Evolutionary conservation across 106 monocot genomes (phyloP).

Genomic region (Chionographis japonica): DNA sequence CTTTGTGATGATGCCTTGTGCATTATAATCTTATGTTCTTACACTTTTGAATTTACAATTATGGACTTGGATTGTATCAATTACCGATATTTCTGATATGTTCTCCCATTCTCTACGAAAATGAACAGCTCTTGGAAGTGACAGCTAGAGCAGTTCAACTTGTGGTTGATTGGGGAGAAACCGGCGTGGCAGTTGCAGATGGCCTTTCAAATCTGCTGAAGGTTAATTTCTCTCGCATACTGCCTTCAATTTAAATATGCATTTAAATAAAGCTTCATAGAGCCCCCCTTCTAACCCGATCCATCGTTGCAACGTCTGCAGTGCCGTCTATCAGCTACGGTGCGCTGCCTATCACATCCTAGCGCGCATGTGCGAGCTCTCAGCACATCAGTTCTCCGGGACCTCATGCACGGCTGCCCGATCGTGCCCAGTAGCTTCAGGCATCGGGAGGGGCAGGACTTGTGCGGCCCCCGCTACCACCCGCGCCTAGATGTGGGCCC

Average conservation of each 20-base stretch:
- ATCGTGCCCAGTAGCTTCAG: constrained; percentile 16
- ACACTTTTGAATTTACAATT: neutral
- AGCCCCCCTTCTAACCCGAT: too few relatives aligned
- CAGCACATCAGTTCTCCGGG: constrained; percentile 78
- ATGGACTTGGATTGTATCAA: too few relatives aligned
- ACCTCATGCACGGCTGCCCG: constrained; percentile 54
- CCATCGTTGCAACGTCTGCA: constrained; percentile 17
- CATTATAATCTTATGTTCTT: neutral
- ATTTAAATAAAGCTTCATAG: too few relatives aligned
- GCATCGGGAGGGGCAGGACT: constrained; percentile 26
- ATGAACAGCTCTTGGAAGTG: constrained; percentile 82
- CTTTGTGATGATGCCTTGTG: neutral
- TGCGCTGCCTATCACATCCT: constrained; percentile 93
- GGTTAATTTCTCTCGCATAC: constrained; percentile 21
- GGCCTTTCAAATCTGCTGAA: constrained; percentile 88
- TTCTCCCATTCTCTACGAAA: constrained; percentile 5
- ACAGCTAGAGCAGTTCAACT: constrained; percentile 86
- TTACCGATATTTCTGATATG: neutral
- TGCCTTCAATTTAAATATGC: neutral
- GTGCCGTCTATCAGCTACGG: constrained; percentile 85
- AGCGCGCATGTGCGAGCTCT: constrained; percentile 94
- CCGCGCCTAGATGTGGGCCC: constrained; percentile 23
- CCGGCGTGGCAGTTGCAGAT: constrained; percentile 71
- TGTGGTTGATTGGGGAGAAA: constrained; percentile 69
- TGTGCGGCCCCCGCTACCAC: constrained; percentile 32